These are phyloP conservation scores for Byssoonygena ceratinophila DNA, from an alignment of 2,329 filamentous ascomycete species.

Conservation along the genomic window DNA sequence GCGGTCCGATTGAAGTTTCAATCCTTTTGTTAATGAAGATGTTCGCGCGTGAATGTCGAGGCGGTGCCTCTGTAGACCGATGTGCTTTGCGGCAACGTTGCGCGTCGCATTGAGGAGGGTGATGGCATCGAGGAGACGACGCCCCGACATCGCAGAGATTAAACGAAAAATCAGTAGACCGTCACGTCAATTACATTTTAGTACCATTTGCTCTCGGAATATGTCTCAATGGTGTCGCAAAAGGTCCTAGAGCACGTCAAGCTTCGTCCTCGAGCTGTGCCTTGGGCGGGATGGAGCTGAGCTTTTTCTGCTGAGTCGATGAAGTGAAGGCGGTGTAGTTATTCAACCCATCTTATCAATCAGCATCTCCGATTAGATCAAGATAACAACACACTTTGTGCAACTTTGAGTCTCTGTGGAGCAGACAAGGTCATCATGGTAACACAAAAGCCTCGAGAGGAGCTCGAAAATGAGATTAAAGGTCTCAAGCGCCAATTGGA, in stretches of 20 bases:
- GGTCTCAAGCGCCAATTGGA: slow-evolving; percentile 41
- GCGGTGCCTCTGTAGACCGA: slow-evolving; percentile 50
- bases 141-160: slow-evolving; percentile 40
- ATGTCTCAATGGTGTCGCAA: not conserved
- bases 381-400: too few species aligned
- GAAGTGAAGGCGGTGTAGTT: not conserved
- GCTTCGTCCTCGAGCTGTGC: too few species aligned
- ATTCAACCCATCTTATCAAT: not conserved
- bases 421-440: too few species aligned
- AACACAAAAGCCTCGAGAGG: slow-evolving; percentile 1
- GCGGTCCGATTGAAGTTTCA: slow-evolving; percentile 52
- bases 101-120: slow-evolving; percentile 60
- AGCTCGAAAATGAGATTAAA: slow-evolving; percentile 32
- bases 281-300: not conserved
- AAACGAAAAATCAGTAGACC: not conserved
- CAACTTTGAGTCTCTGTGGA: too few species aligned
- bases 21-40: slow-evolving; percentile 52
- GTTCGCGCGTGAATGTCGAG: slow-evolving; percentile 54
- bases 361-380: not conserved
- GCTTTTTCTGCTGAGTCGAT: slow-evolving; percentile 4
- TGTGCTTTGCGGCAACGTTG: slow-evolving; percentile 54
- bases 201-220: not conserved
- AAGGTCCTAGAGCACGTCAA: too few species aligned
- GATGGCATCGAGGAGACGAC: slow-evolving; percentile 60
- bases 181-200: slow-evolving; percentile 1